Base-by-base conservation (phyloP, 192 early-diverging fungal species). In the Linnemannia schmuckeri region DNA sequence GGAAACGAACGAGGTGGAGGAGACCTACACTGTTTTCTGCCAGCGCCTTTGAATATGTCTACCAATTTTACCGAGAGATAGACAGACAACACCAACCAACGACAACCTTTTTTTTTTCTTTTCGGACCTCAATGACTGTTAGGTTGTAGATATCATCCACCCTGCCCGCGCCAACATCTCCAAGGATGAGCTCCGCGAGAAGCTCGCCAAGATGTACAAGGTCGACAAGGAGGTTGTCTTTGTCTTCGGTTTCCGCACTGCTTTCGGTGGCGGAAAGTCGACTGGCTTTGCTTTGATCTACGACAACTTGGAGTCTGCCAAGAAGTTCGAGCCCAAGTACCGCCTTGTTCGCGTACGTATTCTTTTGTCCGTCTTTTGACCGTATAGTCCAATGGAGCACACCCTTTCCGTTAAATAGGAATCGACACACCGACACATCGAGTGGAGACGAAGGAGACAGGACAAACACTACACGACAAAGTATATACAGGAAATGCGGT, bases 271-370 rank as follows among this genome's bases (percentile, higher is more conserved):
- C 86, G 97, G 97, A 90, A 95, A 96, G 90, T 95, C 96, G 47
- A 97, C 96, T 83, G 98, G 97, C 70, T 99, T 98, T 88, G 98
- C 93, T 66, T 92, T 98, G 81, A 95, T 99, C 93, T 98, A 99
- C 95, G 97, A 98, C 91, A 92, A 93, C 82, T 89, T 98, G 85
- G 97, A 98, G 79, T 91, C 96, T 76, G 94, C 94, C 88, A 98
- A 97, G 96, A 98, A 98, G 95, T 96, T 99, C 88, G 98, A 99
- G 94, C 98, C 98, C 90, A 99, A 99, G 94, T 96, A 96, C 95
- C 94, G 98, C 86, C 94, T 98, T 76, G 93, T 95, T 72, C 92
- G 98, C 92, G 95, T 91, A 87, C 75, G 83, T 90, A 74, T 57
- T 57, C 38, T 30, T 8, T 33, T 12, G 18, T 52, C 49, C 49